These are phyloP conservation scores for Diplodia intermedia DNA, from an alignment of 2,329 filamentous ascomycete genomes.

Conservation along the genomic window DNA sequence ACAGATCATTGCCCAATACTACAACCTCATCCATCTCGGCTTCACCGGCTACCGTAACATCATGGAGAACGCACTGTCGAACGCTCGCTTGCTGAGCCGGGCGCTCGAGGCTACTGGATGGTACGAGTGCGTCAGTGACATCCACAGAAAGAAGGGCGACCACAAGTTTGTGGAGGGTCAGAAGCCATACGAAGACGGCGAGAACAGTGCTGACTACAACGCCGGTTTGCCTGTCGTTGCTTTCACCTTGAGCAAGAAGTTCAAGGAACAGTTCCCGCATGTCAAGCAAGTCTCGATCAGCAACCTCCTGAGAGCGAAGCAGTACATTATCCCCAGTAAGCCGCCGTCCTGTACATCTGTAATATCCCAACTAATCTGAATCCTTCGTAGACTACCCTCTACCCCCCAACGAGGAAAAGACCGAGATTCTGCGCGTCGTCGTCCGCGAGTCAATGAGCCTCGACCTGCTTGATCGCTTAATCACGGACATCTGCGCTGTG, in stretches of 20 bases:
- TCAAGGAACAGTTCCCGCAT: constrained; percentile 66
- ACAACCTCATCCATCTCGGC: constrained; percentile 74
- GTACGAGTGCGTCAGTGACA: constrained; percentile 66
- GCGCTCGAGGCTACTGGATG: constrained; percentile 70
- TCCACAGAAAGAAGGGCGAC: constrained; percentile 65
- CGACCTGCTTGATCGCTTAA: constrained; percentile 69
- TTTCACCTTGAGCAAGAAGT: constrained; percentile 68
- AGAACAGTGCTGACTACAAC: constrained; percentile 67
- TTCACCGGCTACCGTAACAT: constrained; percentile 68
- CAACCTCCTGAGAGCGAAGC: constrained; percentile 67
- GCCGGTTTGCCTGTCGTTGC: constrained; percentile 72
- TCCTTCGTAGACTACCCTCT: constrained; percentile 64
- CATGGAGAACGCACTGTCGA: constrained; percentile 71
- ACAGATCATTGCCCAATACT: constrained; percentile 75
- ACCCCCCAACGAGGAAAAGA: constrained; percentile 66
- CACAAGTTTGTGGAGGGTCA: constrained; percentile 52
- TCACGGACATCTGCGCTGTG: constrained; percentile 65
- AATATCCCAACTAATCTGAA: background rate
- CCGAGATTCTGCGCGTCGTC: constrained; percentile 71
- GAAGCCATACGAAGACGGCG: constrained; percentile 53
- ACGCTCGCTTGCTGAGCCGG: constrained; percentile 69
- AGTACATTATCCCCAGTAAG: constrained; percentile 73
- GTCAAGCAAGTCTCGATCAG: constrained; percentile 70
- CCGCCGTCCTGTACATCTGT: constrained; percentile 1
- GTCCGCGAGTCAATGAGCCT: constrained; percentile 71